Percentiles rank a stretch among this genome's conserved stretches.
Evolutionary conservation across 108 stramenopile species (phyloP).

Genomic region (Seminavis robusta): DNA sequence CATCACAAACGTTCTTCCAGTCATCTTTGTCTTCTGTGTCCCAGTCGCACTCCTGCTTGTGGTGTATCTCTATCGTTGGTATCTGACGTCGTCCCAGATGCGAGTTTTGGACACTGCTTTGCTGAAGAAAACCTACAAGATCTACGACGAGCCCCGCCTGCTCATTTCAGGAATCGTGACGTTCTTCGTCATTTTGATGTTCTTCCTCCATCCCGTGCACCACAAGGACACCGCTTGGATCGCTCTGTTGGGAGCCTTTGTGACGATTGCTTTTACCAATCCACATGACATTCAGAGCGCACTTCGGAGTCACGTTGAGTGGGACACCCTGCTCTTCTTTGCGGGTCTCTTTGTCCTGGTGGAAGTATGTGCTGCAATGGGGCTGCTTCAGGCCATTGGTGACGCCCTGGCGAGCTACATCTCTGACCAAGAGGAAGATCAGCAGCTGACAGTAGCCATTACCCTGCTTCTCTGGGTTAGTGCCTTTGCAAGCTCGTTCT

Average conservation of each 20-base stretch:
- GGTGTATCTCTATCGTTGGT: constrained; percentile 36
- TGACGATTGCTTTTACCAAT: constrained; percentile 55
- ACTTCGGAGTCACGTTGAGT: constrained; percentile 55
- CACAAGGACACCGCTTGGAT: constrained; percentile 75
- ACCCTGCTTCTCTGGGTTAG: constrained; percentile 58
- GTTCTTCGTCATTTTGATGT: constrained; percentile 52
- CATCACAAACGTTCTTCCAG: constrained; percentile 50
- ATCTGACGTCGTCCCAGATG: constrained; percentile 32
- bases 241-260: constrained; percentile 53
- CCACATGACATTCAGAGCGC: constrained; percentile 68
- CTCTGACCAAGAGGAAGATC: constrained; percentile 31
- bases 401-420: constrained; percentile 39
- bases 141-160: constrained; percentile 45
- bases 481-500: constrained; percentile 54
- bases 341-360: constrained; percentile 65
- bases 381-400: constrained; percentile 45
- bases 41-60: constrained; percentile 38
- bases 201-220: constrained; percentile 67
- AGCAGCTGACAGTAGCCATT: constrained; percentile 48
- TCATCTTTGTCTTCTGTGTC: constrained; percentile 47
- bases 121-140: constrained; percentile 46
- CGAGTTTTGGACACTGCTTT: constrained; percentile 29
- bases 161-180: constrained; percentile 44
- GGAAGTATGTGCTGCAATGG: constrained; percentile 68
- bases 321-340: constrained; percentile 66